Conservation (phyloP, 495 filamentous ascomycete genomes). For the Lophiostoma macrostomum region DNA sequence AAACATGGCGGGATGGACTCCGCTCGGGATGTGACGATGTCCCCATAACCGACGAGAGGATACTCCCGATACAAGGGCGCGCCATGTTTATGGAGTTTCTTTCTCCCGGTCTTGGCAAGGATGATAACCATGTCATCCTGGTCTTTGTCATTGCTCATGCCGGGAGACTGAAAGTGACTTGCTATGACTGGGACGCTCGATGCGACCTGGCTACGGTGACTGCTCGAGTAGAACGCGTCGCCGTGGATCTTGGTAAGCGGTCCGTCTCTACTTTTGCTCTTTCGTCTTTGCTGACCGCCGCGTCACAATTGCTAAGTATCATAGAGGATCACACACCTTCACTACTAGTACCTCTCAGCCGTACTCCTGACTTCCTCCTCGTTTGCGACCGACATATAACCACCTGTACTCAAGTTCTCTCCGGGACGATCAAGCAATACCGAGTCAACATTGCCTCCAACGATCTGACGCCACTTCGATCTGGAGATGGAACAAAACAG, state of each 20-base stretch:
- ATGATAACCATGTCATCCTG: conserved; percentile 65
- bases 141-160: conserved; percentile 65
- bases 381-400: conserved; percentile 18
- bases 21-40: not conserved
- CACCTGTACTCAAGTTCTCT: conserved; percentile 19
- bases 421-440: conserved; percentile 8
- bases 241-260: conserved; percentile 15
- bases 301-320: too few relatives aligned
- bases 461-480: not conserved
- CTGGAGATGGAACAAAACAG: conserved; percentile 9
- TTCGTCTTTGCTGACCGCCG: too few relatives aligned
- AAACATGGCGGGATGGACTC: conserved; percentile 11
- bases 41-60: conserved; percentile 47
- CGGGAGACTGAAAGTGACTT: conserved; percentile 58
- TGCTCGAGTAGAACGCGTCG: conserved; percentile 3
- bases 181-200: conserved; percentile 71
- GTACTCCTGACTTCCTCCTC: conserved; percentile 25
- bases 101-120: conserved; percentile 59
- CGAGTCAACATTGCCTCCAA: not conserved
- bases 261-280: not conserved
- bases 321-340: conserved; percentile 29
- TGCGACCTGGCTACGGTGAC: conserved; percentile 29
- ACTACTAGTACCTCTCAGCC: conserved; percentile 26
- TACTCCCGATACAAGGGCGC: conserved; percentile 62
- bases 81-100: conserved; percentile 89